Evolutionary conservation across 2,329 filamentous ascomycete genomes (phyloP).

Genomic region (Calonectria leucothoes): DNA sequence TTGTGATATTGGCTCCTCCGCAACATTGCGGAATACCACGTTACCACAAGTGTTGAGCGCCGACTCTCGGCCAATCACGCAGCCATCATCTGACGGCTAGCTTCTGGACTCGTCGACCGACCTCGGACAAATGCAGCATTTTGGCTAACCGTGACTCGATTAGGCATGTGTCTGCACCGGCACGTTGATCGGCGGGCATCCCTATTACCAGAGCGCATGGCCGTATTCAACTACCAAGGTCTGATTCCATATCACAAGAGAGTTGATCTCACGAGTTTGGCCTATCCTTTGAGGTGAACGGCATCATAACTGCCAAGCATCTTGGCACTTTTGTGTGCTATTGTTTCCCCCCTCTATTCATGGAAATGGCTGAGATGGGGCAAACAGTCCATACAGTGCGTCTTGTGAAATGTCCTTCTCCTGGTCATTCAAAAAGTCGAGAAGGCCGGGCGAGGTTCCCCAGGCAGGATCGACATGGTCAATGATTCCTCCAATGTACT

Average conservation of each 20-base stretch:
- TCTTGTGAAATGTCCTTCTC: conserved; percentile 47
- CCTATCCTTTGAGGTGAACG: neutral
- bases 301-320: neutral
- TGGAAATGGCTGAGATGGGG: conserved; percentile 44
- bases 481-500: conserved; percentile 36
- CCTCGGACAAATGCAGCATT: conserved; percentile 1
- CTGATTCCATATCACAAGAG: neutral
- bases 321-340: neutral
- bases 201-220: neutral
- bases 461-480: conserved; percentile 40
- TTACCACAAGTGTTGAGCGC: neutral
- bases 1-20: neutral
- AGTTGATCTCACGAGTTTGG: neutral
- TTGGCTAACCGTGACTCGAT: neutral
- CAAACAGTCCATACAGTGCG: conserved; percentile 45
- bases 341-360: conserved; percentile 21
- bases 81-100: neutral
- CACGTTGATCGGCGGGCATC: neutral
- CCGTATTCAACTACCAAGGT: neutral
- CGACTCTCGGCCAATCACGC: neutral
- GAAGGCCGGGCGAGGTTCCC: conserved; percentile 39
- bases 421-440: conserved; percentile 45
- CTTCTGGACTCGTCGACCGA: neutral
- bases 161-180: neutral
- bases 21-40: neutral